A percentile compares a stretch with the other conserved stretches of the same genome.
Conservation (phyloP, 768 basidiomycete species). For the Russula griseocarnosa region DNA sequence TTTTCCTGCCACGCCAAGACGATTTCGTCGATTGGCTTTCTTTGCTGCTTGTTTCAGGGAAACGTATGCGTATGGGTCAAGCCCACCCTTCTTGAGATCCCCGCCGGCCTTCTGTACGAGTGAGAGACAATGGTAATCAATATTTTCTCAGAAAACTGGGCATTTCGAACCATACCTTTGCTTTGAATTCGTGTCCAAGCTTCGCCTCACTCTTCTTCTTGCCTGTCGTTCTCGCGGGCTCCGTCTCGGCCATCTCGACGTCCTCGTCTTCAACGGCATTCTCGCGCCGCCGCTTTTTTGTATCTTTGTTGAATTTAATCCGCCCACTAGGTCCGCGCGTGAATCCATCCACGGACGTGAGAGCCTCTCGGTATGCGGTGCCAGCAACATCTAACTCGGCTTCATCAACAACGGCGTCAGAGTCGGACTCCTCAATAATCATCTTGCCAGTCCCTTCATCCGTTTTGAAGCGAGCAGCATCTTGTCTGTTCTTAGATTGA, state of each 20-base stretch:
- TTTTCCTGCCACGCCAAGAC: slow-evolving; percentile 62
- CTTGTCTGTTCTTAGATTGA: slow-evolving; percentile 77
- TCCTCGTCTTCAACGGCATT: slow-evolving; percentile 56
- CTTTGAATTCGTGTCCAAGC: slow-evolving; percentile 89
- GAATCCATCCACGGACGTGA: slow-evolving; percentile 88
- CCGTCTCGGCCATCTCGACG: slow-evolving; percentile 73
- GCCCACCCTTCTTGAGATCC: slow-evolving; percentile 80
- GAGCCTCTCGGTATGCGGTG: slow-evolving; percentile 74
- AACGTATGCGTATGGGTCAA: slow-evolving; percentile 93
- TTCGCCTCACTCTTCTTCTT: slow-evolving; percentile 53
- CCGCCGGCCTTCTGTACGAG: slow-evolving; percentile 80
- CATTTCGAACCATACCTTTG: slow-evolving; percentile 63
- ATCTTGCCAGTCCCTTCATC: slow-evolving; percentile 81
- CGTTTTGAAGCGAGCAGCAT: slow-evolving; percentile 80
- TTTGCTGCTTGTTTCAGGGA: slow-evolving; percentile 80
- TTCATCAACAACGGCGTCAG: slow-evolving; percentile 42
- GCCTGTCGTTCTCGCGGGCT: slow-evolving; percentile 38
- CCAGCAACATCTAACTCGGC: slow-evolving; percentile 58
- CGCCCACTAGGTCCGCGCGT: slow-evolving; percentile 77
- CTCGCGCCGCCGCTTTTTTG: slow-evolving; percentile 83
- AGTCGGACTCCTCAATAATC: slow-evolving; percentile 60
- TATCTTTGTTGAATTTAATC: slow-evolving; percentile 95
- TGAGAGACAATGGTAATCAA: slow-evolving; percentile 18
- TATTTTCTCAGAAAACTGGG: slow-evolving; percentile 9
- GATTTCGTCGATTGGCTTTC: slow-evolving; percentile 44